Evolutionary conservation across 1,284 basidiomycete genomes (phyloP).

Genomic region (Pisolithus thermaeus): DNA sequence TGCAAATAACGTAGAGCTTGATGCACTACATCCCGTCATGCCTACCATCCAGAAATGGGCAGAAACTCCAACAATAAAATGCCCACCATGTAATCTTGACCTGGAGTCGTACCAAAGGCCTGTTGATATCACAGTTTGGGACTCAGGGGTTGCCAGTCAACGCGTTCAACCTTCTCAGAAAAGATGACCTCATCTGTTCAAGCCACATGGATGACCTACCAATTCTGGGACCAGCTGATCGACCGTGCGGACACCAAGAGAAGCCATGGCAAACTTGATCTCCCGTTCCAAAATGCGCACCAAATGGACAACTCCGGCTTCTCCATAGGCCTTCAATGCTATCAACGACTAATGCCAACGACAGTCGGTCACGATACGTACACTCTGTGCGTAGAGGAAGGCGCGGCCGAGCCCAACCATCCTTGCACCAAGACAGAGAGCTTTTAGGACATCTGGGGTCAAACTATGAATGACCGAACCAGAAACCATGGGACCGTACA

Average conservation of each 20-base stretch:
- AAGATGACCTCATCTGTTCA: background rate
- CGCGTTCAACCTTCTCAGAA: conserved; percentile 50
- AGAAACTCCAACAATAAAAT: background rate
- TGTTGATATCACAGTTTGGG: conserved; percentile 15
- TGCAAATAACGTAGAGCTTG: too few relatives aligned
- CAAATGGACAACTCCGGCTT: conserved; percentile 73
- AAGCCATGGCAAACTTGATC: conserved; percentile 73
- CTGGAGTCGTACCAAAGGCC: background rate
- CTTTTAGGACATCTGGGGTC: conserved; percentile 75
- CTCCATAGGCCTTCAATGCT: conserved; percentile 65
- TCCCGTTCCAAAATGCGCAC: conserved; percentile 75
- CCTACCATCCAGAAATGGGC: background rate
- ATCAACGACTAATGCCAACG: conserved; percentile 5
- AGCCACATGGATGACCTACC: conserved; percentile 40
- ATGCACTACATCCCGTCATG: too few relatives aligned
- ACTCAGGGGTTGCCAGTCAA: conserved; percentile 55
- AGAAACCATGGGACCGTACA: conserved; percentile 1
- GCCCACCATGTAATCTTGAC: background rate
- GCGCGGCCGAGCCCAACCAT: conserved; percentile 87
- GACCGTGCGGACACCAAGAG: conserved; percentile 71
- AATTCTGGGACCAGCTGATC: conserved; percentile 74
- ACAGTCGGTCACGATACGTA: conserved; percentile 29
- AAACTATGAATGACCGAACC: background rate
- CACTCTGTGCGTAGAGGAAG: conserved; percentile 89
- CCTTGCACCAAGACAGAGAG: conserved; percentile 84